Percentiles rank a stretch among this genome's conserved stretches.
Evolutionary conservation across 139 green algal genomes (phyloP).

Genomic region (Chlamydomonas sphaeroides): DNA sequence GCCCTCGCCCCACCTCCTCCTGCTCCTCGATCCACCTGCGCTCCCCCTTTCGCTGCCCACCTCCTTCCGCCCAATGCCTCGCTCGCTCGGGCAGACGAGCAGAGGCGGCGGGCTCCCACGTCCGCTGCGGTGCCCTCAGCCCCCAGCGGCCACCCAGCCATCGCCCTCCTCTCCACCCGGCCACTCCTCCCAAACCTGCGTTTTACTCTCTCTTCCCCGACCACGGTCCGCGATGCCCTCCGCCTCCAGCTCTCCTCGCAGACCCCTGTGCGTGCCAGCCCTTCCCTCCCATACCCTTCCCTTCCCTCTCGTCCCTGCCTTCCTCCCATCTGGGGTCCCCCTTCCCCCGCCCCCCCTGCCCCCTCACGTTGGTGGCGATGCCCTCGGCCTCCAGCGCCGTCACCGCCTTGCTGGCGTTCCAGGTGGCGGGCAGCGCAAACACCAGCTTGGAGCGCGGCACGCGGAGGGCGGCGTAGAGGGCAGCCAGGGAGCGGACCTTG

Average conservation of each 20-base stretch:
- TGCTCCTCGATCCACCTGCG: too few relatives aligned
- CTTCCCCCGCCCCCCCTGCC: background rate
- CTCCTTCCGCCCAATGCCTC: too few relatives aligned
- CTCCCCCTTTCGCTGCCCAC: too few relatives aligned
- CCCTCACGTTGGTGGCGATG: constrained; percentile 68
- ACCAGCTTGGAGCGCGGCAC: constrained; percentile 69
- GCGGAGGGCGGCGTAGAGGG: constrained; percentile 71
- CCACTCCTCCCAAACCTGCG: too few relatives aligned
- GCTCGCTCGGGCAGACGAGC: too few relatives aligned
- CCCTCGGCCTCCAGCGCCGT: constrained; percentile 75
- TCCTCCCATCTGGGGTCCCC: too few relatives aligned
- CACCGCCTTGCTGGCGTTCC: constrained; percentile 77
- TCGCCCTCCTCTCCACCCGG: too few relatives aligned
- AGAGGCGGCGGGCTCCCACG: too few relatives aligned
- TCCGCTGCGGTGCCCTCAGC: too few relatives aligned
- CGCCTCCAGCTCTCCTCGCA: background rate
- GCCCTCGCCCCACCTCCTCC: too few relatives aligned
- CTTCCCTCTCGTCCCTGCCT: background rate
- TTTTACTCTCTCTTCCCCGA: too few relatives aligned
- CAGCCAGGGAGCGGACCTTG: constrained; percentile 54
- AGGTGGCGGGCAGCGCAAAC: constrained; percentile 85
- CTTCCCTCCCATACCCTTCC: background rate
- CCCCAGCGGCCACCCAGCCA: too few relatives aligned
- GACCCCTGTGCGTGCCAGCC: background rate
- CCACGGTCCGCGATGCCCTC: background rate